Evolutionary conservation across 169 alveolate species (phyloP).

Genomic region (Eimeria praecox): DNA sequence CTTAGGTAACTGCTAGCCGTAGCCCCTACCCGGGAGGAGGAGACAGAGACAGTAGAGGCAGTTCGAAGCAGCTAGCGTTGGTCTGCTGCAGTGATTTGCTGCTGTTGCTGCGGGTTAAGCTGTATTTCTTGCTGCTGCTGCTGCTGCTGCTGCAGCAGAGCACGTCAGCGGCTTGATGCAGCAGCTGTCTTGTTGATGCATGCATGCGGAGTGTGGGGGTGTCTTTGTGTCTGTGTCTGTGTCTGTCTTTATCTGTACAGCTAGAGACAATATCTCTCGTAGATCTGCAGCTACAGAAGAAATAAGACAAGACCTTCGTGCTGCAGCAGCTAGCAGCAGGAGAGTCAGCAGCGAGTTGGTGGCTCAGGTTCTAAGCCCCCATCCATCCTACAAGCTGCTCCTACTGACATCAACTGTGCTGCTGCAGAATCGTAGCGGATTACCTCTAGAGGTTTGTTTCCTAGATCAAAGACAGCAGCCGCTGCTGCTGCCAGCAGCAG

Average conservation of each 20-base stretch:
- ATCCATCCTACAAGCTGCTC: slow-evolving; percentile 91
- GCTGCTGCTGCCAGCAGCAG: slow-evolving; percentile 84
- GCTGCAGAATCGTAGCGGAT: slow-evolving; percentile 89
- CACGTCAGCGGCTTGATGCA: background rate
- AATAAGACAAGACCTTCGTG: background rate
- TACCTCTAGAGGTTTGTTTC: slow-evolving; percentile 90
- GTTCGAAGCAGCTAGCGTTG: background rate
- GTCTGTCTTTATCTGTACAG: background rate
- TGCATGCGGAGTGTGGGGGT: background rate
- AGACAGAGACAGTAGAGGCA: background rate
- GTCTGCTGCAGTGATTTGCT: background rate
- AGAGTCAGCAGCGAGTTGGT: slow-evolving; percentile 70
- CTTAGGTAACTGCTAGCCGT: background rate
- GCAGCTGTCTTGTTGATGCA: background rate
- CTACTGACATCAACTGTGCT: slow-evolving; percentile 90
- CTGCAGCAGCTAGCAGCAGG: background rate
- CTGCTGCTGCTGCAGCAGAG: background rate
- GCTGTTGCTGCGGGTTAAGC: slow-evolving; percentile 1
- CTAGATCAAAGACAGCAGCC: slow-evolving; percentile 86
- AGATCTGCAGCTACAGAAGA: background rate
- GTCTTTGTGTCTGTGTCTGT: background rate
- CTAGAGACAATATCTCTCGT: background rate
- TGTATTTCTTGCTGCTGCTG: background rate
- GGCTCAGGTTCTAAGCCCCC: slow-evolving; percentile 91
- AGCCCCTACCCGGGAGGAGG: no score